phyloP scores from a whole-genome alignment of 257 asterid species.

The Solanum ahanhuiri region DNA sequence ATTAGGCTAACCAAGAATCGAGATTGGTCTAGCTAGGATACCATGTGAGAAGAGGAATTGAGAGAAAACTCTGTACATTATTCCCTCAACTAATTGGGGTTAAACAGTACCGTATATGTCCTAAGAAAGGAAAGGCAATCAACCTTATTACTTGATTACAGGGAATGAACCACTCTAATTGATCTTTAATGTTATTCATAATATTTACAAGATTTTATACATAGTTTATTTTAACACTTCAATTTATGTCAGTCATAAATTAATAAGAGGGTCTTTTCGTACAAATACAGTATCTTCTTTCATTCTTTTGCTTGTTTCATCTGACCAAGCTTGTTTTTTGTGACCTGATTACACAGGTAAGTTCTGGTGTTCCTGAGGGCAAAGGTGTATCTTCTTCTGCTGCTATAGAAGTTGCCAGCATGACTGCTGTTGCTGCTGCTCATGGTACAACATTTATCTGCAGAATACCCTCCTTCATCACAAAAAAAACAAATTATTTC shows the following conservation, averaged over 20 bases:
- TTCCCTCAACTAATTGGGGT: background rate
- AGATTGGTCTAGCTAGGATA: too few species aligned
- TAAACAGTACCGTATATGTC: background rate
- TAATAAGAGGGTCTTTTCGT: background rate
- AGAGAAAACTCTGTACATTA: background rate
- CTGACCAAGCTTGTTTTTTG: background rate
- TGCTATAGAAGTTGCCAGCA: constrained; percentile 64
- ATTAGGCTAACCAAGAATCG: background rate
- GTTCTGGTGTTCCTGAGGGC: constrained; percentile 68
- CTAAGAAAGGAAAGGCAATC: background rate
- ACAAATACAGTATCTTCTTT: background rate
- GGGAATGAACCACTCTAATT: background rate
- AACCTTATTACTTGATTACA: background rate
- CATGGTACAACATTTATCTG: constrained; percentile 29
- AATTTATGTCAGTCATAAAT: background rate
- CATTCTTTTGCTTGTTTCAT: background rate
- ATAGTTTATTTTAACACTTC: background rate
- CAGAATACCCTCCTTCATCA: background rate
- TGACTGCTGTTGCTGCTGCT: constrained; percentile 68
- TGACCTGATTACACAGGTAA: constrained; percentile 17
- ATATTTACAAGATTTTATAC: background rate
- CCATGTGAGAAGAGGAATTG: background rate
- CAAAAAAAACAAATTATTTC: background rate
- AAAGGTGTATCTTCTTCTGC: constrained; percentile 83
- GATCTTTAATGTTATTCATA: background rate